These are phyloP conservation scores for Symbiodinium pilosum DNA, from an alignment of 73 alveolate species.

Conservation along the genomic window DNA sequence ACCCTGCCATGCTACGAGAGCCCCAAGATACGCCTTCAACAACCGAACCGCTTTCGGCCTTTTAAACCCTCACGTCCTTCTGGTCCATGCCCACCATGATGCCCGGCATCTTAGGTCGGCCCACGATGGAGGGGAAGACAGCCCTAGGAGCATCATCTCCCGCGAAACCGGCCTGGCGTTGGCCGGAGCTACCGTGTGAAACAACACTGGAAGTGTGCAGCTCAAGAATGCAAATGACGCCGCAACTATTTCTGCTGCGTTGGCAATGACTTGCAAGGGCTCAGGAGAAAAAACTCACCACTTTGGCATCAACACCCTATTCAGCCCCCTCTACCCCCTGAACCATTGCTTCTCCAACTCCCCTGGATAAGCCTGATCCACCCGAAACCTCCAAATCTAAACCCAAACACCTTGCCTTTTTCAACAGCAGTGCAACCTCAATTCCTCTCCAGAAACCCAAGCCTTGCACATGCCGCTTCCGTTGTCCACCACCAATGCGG, in stretches of 20 bases:
- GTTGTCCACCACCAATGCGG: constrained; percentile 98
- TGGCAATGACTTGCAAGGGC: no score
- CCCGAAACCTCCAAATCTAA: not conserved
- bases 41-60: no score
- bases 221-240: no score
- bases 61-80: no score
- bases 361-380: not conserved
- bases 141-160: not conserved
- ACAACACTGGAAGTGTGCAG: no score
- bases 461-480: constrained; percentile 99
- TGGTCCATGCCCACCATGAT: constrained; percentile 57
- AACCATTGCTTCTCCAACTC: not conserved
- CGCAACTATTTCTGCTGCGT: no score
- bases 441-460: constrained; percentile 99
- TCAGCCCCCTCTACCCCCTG: not conserved
- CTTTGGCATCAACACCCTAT: not conserved
- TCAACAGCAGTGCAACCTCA: constrained; percentile 98
- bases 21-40: no score
- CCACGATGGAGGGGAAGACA: constrained; percentile 94
- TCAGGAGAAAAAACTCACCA: no score
- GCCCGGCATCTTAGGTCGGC: constrained; percentile 97
- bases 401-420: constrained; percentile 96
- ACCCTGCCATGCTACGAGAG: no score
- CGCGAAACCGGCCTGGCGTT: constrained; percentile 64
- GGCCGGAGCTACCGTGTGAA: constrained; percentile 97